Percentiles rank a stretch among this genome's conserved stretches.
Evolutionary conservation across 768 basidiomycete species (phyloP).

Genomic region (Tulasnella calospora): DNA sequence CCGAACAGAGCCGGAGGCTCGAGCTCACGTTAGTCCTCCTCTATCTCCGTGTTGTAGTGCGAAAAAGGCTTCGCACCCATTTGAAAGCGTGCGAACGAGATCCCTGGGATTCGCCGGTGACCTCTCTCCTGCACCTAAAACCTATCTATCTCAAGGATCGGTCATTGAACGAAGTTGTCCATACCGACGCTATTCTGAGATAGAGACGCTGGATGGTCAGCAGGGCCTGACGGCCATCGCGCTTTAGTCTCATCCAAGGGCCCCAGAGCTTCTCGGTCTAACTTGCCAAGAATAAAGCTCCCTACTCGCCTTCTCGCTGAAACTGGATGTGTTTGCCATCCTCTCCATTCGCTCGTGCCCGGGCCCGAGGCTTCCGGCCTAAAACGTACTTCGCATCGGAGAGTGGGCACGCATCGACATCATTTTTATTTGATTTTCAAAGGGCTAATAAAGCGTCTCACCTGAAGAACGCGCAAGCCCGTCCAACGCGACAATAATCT

Average conservation of each 20-base stretch:
- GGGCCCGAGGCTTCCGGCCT: too few species aligned
- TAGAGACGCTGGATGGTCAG: neutral
- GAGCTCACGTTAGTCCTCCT: neutral
- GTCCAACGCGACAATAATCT: too few species aligned
- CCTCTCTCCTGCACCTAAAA: neutral
- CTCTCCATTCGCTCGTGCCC: too few species aligned
- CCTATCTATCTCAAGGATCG: neutral
- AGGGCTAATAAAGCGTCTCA: too few species aligned
- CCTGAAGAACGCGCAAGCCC: too few species aligned
- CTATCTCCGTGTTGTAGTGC: neutral
- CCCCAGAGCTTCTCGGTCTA: neutral
- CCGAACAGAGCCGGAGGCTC: constrained; percentile 2
- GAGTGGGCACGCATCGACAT: too few species aligned
- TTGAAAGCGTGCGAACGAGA: neutral
- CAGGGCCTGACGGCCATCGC: neutral
- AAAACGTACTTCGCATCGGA: too few species aligned
- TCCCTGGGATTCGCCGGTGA: neutral
- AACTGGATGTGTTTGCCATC: too few species aligned
- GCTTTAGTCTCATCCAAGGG: neutral
- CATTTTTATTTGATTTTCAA: too few species aligned
- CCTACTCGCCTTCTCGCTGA: too few species aligned
- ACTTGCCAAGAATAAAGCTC: neutral
- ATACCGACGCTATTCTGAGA: neutral
- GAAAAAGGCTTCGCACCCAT: neutral
- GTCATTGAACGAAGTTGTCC: neutral